Conservation (phyloP, 2,329 filamentous ascomycete species). For the Sporothrix variecibatus region DNA sequence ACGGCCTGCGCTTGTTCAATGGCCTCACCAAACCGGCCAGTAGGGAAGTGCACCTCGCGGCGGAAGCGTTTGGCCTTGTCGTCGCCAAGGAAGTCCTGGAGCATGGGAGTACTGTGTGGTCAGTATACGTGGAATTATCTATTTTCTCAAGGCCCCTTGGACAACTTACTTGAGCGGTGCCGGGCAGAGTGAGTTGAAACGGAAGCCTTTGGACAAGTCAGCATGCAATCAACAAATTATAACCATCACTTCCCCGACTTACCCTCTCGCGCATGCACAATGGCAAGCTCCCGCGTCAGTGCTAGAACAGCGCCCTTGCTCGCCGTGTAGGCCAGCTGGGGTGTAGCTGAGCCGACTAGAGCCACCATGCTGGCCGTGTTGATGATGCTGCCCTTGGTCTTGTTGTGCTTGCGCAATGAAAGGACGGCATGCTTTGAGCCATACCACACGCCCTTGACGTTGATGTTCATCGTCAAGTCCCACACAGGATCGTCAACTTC, state of each 20-base stretch:
- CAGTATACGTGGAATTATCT: background rate
- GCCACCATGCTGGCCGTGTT: slow-evolving; percentile 91
- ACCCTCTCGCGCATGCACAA: slow-evolving; percentile 80
- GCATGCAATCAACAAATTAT: background rate
- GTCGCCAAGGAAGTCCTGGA: slow-evolving; percentile 92
- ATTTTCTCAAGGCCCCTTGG: background rate
- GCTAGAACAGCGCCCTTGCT: slow-evolving; percentile 92
- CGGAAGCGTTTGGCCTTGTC: slow-evolving; percentile 78
- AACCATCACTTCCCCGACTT: background rate
- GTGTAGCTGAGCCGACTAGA: slow-evolving; percentile 81
- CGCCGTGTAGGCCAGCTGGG: slow-evolving; percentile 89
- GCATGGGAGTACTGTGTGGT: slow-evolving; percentile 64
- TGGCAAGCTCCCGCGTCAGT: slow-evolving; percentile 84
- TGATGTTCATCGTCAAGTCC: slow-evolving; percentile 91
- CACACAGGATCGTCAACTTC: slow-evolving; percentile 87
- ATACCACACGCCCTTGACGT: slow-evolving; percentile 97
- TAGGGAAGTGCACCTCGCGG: slow-evolving; percentile 87
- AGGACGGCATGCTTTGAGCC: slow-evolving; percentile 90
- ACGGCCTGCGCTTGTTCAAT: slow-evolving; percentile 90
- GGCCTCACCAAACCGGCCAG: slow-evolving; percentile 85
- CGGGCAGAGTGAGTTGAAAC: slow-evolving; percentile 89
- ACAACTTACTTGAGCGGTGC: slow-evolving; percentile 69
- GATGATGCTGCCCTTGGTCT: slow-evolving; percentile 80
- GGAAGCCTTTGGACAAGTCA: slow-evolving; percentile 54
- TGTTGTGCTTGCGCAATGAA: slow-evolving; percentile 75